Evolutionary conservation across 2,329 filamentous ascomycete genomes (phyloP).

Genomic region (Microcyclospora pomicola): DNA sequence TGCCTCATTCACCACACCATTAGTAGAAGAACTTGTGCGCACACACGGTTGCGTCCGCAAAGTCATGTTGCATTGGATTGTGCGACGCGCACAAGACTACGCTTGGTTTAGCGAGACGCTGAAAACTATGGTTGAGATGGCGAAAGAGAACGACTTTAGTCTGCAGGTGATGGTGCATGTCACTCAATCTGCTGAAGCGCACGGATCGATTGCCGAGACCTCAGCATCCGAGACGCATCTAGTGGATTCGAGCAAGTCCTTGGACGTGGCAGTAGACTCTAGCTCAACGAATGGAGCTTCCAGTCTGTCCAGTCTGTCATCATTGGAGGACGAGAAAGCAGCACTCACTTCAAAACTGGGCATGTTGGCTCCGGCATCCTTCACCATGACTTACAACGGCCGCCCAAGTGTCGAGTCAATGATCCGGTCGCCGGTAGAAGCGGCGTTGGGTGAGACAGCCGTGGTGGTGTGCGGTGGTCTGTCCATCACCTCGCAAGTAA

Average conservation of each 20-base stretch:
- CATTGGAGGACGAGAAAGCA: slow-evolving; percentile 10
- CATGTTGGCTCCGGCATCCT: neutral
- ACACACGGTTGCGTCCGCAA: slow-evolving; percentile 15
- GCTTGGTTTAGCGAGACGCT: slow-evolving; percentile 11
- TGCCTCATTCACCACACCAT: slow-evolving; percentile 43
- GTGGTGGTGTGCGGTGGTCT: slow-evolving; percentile 49
- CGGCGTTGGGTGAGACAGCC: slow-evolving; percentile 46
- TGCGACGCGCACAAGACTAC: slow-evolving; percentile 9
- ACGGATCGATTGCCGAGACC: slow-evolving; percentile 18
- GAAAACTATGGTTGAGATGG: slow-evolving; percentile 5
- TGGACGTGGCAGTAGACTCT: slow-evolving; percentile 10
- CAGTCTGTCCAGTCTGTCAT: slow-evolving; percentile 19
- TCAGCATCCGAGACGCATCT: slow-evolving; percentile 8
- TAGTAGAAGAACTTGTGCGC: slow-evolving; percentile 42
- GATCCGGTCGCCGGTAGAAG: slow-evolving; percentile 42
- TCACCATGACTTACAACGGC: slow-evolving; percentile 29
- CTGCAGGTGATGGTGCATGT: slow-evolving; percentile 42
- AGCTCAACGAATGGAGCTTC: slow-evolving; percentile 9
- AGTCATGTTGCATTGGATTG: slow-evolving; percentile 17
- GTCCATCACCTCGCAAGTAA: slow-evolving; percentile 41
- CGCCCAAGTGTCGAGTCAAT: slow-evolving; percentile 39
- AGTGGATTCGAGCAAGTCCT: slow-evolving; percentile 9
- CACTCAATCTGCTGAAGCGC: slow-evolving; percentile 23
- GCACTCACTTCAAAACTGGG: slow-evolving; percentile 3
- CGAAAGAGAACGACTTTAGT: slow-evolving; percentile 23